phyloP scores from a whole-genome alignment of 1,284 basidiomycete genomes.

The Sanghuangporus baumii region DNA sequence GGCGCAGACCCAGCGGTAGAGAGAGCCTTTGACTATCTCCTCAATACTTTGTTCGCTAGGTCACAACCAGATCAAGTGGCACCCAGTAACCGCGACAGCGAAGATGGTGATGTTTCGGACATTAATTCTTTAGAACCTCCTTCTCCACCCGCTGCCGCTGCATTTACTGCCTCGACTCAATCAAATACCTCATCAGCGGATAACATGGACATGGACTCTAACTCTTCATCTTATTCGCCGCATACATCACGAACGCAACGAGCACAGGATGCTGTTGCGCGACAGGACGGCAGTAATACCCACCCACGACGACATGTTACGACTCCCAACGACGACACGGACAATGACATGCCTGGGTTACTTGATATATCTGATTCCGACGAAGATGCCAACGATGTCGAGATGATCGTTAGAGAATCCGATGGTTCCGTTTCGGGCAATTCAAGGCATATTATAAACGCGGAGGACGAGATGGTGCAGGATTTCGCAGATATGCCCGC shows the following conservation, averaged over 20 bases:
- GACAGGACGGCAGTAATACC: neutral
- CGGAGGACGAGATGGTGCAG: neutral
- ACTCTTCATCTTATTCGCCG: neutral
- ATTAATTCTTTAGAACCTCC: neutral
- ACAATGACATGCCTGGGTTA: slow-evolving; percentile 15
- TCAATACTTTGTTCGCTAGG: neutral
- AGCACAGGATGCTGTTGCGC: neutral
- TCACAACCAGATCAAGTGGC: neutral
- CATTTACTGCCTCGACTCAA: neutral
- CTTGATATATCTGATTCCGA: slow-evolving; percentile 13
- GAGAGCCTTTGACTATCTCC: slow-evolving; percentile 9
- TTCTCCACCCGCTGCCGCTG: neutral
- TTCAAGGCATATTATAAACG: neutral
- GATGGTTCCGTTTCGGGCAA: neutral
- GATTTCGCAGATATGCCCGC: slow-evolving; percentile 6
- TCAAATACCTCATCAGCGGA: neutral
- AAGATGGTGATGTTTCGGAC: neutral
- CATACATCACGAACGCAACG: neutral
- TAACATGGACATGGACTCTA: slow-evolving; percentile 8
- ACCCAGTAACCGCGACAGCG: neutral
- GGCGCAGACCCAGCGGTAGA: slow-evolving; percentile 7
- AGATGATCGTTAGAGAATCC: slow-evolving; percentile 9
- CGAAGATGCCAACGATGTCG: slow-evolving; percentile 11
- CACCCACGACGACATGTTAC: neutral
- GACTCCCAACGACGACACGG: neutral